Conservation (phyloP, 2,329 filamentous ascomycete species). For the Cercospora sp. region DNA sequence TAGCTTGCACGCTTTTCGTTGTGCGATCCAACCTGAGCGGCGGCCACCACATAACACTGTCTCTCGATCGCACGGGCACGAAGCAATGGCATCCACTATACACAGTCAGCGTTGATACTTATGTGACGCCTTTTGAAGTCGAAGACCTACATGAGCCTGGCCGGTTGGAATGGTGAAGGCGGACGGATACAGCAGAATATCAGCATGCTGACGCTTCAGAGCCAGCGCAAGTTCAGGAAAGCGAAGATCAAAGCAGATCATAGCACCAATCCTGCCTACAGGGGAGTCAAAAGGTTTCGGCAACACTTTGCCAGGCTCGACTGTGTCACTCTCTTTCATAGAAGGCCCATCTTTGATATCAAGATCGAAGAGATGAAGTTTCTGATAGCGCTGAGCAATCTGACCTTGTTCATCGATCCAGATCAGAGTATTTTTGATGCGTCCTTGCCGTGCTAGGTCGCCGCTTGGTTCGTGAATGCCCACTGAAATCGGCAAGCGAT, state of each 20-base stretch:
- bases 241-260: slow-evolving; percentile 89
- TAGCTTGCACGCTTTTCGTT: slow-evolving; percentile 79
- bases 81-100: slow-evolving; percentile 72
- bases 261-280: slow-evolving; percentile 72
- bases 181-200: slow-evolving; percentile 82
- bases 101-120: not conserved
- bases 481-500: slow-evolving; percentile 74
- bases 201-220: slow-evolving; percentile 65
- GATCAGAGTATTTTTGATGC: slow-evolving; percentile 64
- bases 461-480: slow-evolving; percentile 77
- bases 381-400: slow-evolving; percentile 72
- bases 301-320: slow-evolving; percentile 67
- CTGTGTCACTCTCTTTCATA: slow-evolving; percentile 65
- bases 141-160: slow-evolving; percentile 58
- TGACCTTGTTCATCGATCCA: slow-evolving; percentile 65
- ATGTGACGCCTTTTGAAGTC: not conserved
- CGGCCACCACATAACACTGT: slow-evolving; percentile 82
- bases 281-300: slow-evolving; percentile 70
- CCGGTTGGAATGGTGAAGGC: slow-evolving; percentile 90
- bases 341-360: slow-evolving; percentile 57
- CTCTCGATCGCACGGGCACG: slow-evolving; percentile 83
- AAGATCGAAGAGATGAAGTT: slow-evolving; percentile 75
- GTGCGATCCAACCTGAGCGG: slow-evolving; percentile 75
- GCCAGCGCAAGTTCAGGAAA: slow-evolving; percentile 75
- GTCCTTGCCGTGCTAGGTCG: slow-evolving; percentile 45